Percentiles rank a stretch among this genome's conserved stretches.
Evolutionary conservation across 176 grass and related monocot genomes (phyloP).

Genomic region (Tuctoria greenei): DNA sequence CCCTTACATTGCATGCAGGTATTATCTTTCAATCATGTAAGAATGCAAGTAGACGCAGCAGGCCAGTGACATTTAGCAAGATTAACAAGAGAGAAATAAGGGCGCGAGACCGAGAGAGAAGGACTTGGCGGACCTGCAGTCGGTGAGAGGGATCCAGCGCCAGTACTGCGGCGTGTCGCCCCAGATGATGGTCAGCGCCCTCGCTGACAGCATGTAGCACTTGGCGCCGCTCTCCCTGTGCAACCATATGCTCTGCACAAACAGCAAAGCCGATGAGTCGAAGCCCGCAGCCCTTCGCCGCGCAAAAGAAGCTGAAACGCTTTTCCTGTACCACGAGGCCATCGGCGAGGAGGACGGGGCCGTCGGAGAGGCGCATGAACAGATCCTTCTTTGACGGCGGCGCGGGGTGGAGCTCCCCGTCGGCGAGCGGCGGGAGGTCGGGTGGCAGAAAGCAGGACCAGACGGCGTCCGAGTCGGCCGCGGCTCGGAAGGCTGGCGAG

Average conservation of each 20-base stretch:
- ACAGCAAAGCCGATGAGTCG: not conserved
- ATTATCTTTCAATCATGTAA: no score
- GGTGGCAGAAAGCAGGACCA: constrained; percentile 63
- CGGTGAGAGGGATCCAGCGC: constrained; percentile 40
- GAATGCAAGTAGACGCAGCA: no score
- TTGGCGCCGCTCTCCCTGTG: constrained; percentile 50
- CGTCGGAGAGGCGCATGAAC: constrained; percentile 51
- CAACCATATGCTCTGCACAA: constrained; percentile 48
- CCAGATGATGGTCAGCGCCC: constrained; percentile 46
- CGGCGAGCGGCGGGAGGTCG: constrained; percentile 30
- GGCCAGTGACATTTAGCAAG: no score
- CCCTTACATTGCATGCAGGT: no score
- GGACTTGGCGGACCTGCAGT: not conserved
- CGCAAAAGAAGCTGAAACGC: no score
- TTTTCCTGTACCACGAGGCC: constrained; percentile 47
- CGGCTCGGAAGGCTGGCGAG: constrained; percentile 48
- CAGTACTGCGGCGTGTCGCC: constrained; percentile 49
- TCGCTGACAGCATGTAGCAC: constrained; percentile 67
- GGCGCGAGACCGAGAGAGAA: no score
- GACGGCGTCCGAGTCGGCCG: constrained; percentile 58
- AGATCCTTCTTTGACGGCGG: constrained; percentile 44
- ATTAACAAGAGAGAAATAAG: no score
- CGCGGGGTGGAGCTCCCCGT: constrained; percentile 30
- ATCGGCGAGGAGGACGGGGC: constrained; percentile 44
- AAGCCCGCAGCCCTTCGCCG: no score